A percentile compares a stretch with the other conserved stretches of the same genome.
These are phyloP conservation scores for Brassica balearica DNA, from an alignment of 441 rosid species.

Conservation along the genomic window DNA sequence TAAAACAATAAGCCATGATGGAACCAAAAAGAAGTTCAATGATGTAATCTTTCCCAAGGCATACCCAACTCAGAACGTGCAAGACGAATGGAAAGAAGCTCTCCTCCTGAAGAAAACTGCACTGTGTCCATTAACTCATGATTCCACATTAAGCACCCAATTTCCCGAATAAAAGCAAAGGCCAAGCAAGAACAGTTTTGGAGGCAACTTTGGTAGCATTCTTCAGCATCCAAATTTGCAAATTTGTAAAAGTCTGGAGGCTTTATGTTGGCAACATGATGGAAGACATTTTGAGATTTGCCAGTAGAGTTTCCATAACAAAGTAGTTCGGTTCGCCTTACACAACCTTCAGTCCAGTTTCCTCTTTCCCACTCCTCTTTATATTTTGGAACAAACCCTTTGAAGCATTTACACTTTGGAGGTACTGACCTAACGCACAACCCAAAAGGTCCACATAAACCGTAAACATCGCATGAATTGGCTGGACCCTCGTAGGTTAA, in stretches of 20 bases:
- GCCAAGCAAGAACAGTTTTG: constrained; percentile 71
- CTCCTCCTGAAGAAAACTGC: constrained; percentile 41
- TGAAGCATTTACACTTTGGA: constrained; percentile 45
- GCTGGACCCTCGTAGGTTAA: not conserved
- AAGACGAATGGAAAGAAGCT: constrained; percentile 46
- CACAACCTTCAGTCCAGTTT: constrained; percentile 71
- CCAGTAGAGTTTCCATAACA: constrained; percentile 46
- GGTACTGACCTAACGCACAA: constrained; percentile 28
- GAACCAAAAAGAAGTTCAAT: not conserved
- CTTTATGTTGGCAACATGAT: constrained; percentile 56
- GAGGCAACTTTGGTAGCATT: constrained; percentile 52
- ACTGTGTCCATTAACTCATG: constrained; percentile 47
- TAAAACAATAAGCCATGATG: constrained; percentile 1
- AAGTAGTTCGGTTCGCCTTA: constrained; percentile 50
- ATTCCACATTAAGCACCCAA: constrained; percentile 75
- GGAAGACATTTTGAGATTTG: constrained; percentile 26
- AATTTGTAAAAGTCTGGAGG: constrained; percentile 66
- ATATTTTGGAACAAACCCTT: constrained; percentile 50
- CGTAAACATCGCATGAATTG: constrained; percentile 43
- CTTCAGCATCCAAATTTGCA: constrained; percentile 7
- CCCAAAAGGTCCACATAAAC: constrained; percentile 52
- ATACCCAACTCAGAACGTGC: constrained; percentile 53
- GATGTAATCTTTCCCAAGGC: not conserved
- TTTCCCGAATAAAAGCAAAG: constrained; percentile 42
- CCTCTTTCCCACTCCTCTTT: constrained; percentile 56